These are phyloP conservation scores for Eucalyptus melliodora DNA, from an alignment of 345 rosid species.

Conservation along the genomic window DNA sequence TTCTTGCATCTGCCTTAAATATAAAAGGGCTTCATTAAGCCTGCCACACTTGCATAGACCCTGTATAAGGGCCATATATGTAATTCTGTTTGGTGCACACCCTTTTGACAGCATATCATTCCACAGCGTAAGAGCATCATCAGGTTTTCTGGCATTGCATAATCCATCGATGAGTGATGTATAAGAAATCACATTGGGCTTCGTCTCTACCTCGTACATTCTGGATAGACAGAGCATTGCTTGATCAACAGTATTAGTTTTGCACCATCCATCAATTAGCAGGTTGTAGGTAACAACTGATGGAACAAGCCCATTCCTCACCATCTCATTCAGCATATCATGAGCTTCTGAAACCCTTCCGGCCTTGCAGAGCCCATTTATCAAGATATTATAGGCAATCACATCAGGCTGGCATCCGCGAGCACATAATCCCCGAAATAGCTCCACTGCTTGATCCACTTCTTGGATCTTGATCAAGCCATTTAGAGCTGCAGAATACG, in stretches of 20 bases:
- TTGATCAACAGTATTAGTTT: slow-evolving; percentile 34
- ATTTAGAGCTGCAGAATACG: slow-evolving; percentile 61
- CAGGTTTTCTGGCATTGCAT: slow-evolving; percentile 51
- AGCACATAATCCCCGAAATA: slow-evolving; percentile 42
- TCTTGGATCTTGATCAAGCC: slow-evolving; percentile 48
- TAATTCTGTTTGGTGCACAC: slow-evolving; percentile 35
- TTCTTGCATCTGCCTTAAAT: slow-evolving; percentile 53
- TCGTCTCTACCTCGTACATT: slow-evolving; percentile 38
- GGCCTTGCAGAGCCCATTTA: slow-evolving; percentile 60
- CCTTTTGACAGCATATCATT: slow-evolving; percentile 48
- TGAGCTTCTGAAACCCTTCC: slow-evolving; percentile 51
- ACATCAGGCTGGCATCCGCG: slow-evolving; percentile 66
- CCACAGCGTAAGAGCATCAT: slow-evolving; percentile 69
- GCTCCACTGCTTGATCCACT: slow-evolving; percentile 53
- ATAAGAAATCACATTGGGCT: slow-evolving; percentile 67
- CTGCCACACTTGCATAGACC: slow-evolving; percentile 78
- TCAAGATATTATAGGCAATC: slow-evolving; percentile 65
- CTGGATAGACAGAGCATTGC: slow-evolving; percentile 45
- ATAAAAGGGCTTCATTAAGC: slow-evolving; percentile 40
- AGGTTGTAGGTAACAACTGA: slow-evolving; percentile 62
- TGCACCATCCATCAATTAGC: slow-evolving; percentile 82
- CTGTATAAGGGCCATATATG: slow-evolving; percentile 57
- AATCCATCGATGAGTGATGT: slow-evolving; percentile 65
- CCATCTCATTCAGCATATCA: slow-evolving; percentile 53
- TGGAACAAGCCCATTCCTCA: slow-evolving; percentile 52